Percentiles rank a stretch among this genome's conserved stretches.
Conservation (phyloP, 2,329 filamentous ascomycete species). For the Myriosclerotinia curreyana region DNA sequence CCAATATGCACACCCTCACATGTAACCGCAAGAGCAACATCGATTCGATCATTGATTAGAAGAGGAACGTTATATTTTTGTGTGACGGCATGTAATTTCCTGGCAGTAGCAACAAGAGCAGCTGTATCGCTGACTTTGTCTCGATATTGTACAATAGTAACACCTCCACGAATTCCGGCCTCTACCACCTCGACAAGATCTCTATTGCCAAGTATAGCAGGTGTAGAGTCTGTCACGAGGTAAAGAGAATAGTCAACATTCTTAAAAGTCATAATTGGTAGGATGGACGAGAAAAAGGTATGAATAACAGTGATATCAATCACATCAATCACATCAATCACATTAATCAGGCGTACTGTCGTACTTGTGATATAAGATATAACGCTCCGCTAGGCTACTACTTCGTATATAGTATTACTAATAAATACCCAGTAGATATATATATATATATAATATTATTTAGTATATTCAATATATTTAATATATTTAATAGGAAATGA, state of each 20-base stretch:
- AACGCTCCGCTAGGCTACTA: no score
- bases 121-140: constrained; percentile 81
- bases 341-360: no score
- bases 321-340: no score
- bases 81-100: constrained; percentile 69
- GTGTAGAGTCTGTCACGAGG: constrained; percentile 90
- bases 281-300: neutral
- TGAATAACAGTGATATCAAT: no score
- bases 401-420: no score
- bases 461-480: no score
- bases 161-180: constrained; percentile 72
- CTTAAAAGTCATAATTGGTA: constrained; percentile 39
- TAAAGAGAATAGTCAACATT: constrained; percentile 77
- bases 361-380: no score
- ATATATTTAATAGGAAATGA: no score
- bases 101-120: constrained; percentile 66
- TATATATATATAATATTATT: no score
- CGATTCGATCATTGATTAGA: constrained; percentile 88
- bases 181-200: constrained; percentile 72
- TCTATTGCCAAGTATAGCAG: constrained; percentile 69
- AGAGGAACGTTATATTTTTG: constrained; percentile 68
- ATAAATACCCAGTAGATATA: no score
- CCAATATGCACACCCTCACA: constrained; percentile 94
- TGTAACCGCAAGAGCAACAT: constrained; percentile 79
- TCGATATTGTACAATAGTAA: constrained; percentile 83